These are phyloP conservation scores for Tricholoma sp. DNA, from an alignment of 768 basidiomycete species.

Conservation along the genomic window DNA sequence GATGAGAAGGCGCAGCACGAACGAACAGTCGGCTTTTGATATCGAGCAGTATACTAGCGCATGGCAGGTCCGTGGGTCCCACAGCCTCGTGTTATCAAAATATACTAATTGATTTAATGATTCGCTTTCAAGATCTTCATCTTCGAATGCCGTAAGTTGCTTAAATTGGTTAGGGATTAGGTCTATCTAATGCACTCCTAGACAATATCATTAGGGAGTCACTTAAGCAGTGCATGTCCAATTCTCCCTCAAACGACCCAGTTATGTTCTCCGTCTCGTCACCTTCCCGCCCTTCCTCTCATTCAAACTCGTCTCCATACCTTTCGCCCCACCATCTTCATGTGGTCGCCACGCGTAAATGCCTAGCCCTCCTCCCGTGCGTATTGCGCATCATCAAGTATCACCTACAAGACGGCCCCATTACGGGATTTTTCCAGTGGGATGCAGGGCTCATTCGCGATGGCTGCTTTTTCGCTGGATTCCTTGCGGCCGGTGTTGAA, in stretches of 20 bases:
- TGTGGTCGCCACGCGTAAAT: slow-evolving; percentile 44
- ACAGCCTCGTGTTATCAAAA: slow-evolving; percentile 3
- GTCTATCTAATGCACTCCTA: slow-evolving; percentile 14
- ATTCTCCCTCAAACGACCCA: slow-evolving; percentile 10
- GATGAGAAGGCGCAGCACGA: slow-evolving; percentile 36
- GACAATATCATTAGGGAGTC: slow-evolving; percentile 87
- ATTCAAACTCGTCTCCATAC: slow-evolving; percentile 39
- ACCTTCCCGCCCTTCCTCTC: slow-evolving; percentile 42
- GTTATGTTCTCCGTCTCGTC: slow-evolving; percentile 38
- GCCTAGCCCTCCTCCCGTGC: slow-evolving; percentile 43
- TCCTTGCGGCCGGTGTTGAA: slow-evolving; percentile 65
- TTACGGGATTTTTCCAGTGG: slow-evolving; percentile 64
- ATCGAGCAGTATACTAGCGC: slow-evolving; percentile 67
- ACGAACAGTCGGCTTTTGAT: slow-evolving; percentile 32
- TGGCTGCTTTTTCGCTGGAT: slow-evolving; percentile 85
- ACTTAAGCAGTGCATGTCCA: slow-evolving; percentile 54
- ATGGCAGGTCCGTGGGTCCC: slow-evolving; percentile 65
- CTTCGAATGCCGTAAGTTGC: slow-evolving; percentile 77
- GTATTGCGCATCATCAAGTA: slow-evolving; percentile 48
- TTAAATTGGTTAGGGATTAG: slow-evolving; percentile 1
- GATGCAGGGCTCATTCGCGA: slow-evolving; percentile 85
- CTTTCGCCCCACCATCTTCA: slow-evolving; percentile 43
- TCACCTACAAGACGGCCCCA: slow-evolving; percentile 34
- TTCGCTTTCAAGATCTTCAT: slow-evolving; percentile 62
- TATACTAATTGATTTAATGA: slow-evolving; percentile 12